phyloP scores from a whole-genome alignment of 1,139 yeast genomes.

The Scheffersomyces titani region DNA sequence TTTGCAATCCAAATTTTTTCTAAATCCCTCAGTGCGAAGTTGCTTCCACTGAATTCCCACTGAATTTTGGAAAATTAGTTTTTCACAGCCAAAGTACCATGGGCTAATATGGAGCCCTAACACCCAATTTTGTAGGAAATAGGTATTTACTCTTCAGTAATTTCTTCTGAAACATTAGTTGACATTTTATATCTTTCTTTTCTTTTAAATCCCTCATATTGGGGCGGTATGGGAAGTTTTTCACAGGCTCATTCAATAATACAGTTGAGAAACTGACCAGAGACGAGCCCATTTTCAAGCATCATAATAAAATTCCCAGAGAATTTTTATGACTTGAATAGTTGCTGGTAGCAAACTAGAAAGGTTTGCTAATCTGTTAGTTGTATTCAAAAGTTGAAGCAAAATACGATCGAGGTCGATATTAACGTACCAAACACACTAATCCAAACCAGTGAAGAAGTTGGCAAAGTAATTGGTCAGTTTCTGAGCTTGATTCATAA shows the following conservation, averaged over 20 bases:
- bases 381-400: neutral
- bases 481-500: neutral
- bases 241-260: neutral
- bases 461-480: neutral
- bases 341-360: neutral
- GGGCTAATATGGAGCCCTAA: neutral
- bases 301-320: neutral
- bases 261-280: neutral
- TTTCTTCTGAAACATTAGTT: neutral
- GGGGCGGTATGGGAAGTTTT: neutral
- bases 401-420: neutral
- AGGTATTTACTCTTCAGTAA: neutral
- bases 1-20: neutral
- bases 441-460: neutral
- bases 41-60: conserved; percentile 1
- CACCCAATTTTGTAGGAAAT: neutral
- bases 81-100: neutral
- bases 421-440: neutral
- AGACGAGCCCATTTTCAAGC: neutral
- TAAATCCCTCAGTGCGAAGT: neutral
- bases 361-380: neutral
- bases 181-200: neutral
- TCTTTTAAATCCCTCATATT: neutral
- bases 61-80: neutral
- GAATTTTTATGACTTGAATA: neutral